These are phyloP conservation scores for Aspergillus caelatus DNA, from an alignment of 2,329 filamentous ascomycete species.

Conservation along the genomic window DNA sequence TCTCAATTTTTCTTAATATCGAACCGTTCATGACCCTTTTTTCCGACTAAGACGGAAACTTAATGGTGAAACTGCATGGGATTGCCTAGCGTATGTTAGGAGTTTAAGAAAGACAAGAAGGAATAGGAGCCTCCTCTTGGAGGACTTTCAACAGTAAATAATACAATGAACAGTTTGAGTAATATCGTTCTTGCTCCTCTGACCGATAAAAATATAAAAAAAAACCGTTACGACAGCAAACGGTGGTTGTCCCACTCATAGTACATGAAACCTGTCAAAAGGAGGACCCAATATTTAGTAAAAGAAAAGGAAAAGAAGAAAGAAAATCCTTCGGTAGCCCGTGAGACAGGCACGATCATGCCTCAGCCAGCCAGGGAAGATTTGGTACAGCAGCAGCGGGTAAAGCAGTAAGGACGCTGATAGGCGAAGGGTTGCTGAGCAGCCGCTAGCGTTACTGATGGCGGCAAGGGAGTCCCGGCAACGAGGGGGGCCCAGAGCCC, in stretches of 20 bases:
- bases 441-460: slow-evolving; percentile 32
- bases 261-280: slow-evolving; percentile 20
- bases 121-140: neutral
- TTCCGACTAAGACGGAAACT: neutral
- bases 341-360: slow-evolving; percentile 30
- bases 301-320: slow-evolving; percentile 11
- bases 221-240: slow-evolving; percentile 14
- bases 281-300: slow-evolving; percentile 8
- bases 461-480: slow-evolving; percentile 45
- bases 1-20: neutral
- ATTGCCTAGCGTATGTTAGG: slow-evolving; percentile 21
- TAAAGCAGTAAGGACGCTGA: slow-evolving; percentile 26
- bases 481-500: slow-evolving; percentile 25
- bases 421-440: slow-evolving; percentile 38
- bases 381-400: slow-evolving; percentile 19
- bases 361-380: slow-evolving; percentile 25
- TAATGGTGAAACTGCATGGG: slow-evolving; percentile 6
- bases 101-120: slow-evolving; percentile 6
- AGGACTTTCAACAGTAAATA: neutral
- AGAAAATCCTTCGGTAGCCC: slow-evolving; percentile 17
- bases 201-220: neutral
- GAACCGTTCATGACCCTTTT: neutral
- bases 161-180: neutral
- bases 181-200: neutral
- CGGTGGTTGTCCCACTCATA: slow-evolving; percentile 14